phyloP scores from a whole-genome alignment of 2,329 filamentous ascomycete genomes.

The Colletotrichum sp. region DNA sequence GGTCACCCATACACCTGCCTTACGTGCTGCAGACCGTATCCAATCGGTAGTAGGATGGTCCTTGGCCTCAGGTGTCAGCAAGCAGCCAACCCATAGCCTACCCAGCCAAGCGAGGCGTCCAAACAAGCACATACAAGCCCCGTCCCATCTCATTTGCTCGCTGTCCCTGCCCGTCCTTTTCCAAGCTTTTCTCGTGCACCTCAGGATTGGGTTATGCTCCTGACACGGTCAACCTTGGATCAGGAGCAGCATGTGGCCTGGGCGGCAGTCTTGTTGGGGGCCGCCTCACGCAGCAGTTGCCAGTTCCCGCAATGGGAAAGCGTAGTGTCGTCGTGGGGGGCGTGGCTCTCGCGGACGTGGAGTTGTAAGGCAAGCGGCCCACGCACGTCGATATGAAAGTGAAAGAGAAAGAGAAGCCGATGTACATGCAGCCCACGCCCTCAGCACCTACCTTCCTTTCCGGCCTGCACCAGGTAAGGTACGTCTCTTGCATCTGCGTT shows the following conservation, averaged over 20 bases:
- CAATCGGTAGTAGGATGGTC: not conserved
- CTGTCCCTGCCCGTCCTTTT: not conserved
- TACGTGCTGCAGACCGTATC: not conserved
- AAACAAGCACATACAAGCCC: not conserved
- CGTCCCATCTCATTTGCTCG: not conserved
- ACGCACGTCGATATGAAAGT: not conserved
- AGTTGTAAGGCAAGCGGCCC: not conserved
- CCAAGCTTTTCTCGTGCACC: not conserved
- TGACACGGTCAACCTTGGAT: not conserved
- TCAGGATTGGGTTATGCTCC: not conserved
- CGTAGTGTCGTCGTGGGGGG: not conserved
- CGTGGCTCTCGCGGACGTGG: not conserved
- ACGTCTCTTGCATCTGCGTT: slow-evolving; percentile 9
- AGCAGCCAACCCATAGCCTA: not conserved
- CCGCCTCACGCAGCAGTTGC: not conserved
- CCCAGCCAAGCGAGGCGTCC: not conserved
- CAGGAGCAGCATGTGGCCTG: not conserved
- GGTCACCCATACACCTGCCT: not conserved
- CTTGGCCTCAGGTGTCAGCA: not conserved
- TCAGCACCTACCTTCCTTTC: not conserved
- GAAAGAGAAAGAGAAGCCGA: not conserved
- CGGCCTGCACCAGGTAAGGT: not conserved
- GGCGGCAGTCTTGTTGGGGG: not conserved
- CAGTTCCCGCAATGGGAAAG: not conserved
- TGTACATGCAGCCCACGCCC: not conserved